phyloP scores from a whole-genome alignment of 208 protist species.

The Acanthamoeba lenticulata region DNA sequence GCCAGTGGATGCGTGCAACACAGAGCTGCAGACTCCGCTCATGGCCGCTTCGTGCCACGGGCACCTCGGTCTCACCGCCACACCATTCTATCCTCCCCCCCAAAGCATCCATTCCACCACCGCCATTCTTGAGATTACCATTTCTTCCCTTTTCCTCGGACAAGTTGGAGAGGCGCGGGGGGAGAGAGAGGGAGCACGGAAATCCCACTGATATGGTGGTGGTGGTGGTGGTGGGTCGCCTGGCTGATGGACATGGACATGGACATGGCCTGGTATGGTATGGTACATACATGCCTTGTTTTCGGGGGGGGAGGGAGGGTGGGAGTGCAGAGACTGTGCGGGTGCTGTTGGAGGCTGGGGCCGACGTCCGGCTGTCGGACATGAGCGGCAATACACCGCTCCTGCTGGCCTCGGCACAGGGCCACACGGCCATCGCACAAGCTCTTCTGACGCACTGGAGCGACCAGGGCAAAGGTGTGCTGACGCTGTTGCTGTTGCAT shows the following conservation, averaged over 20 bases:
- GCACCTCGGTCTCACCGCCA: not conserved
- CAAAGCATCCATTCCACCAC: no score
- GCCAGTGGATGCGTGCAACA: not conserved
- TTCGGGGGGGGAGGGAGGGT: not conserved
- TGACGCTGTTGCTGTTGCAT: not conserved
- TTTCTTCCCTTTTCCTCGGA: no score
- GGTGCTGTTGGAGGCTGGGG: not conserved
- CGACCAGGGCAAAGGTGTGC: not conserved
- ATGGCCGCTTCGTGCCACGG: not conserved
- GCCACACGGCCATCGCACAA: not conserved
- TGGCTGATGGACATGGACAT: no score
- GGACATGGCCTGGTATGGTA: no score
- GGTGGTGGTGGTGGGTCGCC: no score
- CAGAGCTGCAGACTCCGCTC: not conserved
- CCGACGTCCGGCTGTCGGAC: not conserved
- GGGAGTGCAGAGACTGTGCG: not conserved
- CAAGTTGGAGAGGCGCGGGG: no score
- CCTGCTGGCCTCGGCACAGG: not conserved
- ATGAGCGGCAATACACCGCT: not conserved
- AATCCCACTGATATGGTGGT: no score
- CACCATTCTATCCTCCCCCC: not conserved
- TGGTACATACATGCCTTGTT: no score
- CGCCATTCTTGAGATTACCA: no score
- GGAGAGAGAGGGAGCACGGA: no score
- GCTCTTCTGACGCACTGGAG: not conserved